Evolutionary conservation across 768 basidiomycete species (phyloP).

Genomic region (Russula earlei): DNA sequence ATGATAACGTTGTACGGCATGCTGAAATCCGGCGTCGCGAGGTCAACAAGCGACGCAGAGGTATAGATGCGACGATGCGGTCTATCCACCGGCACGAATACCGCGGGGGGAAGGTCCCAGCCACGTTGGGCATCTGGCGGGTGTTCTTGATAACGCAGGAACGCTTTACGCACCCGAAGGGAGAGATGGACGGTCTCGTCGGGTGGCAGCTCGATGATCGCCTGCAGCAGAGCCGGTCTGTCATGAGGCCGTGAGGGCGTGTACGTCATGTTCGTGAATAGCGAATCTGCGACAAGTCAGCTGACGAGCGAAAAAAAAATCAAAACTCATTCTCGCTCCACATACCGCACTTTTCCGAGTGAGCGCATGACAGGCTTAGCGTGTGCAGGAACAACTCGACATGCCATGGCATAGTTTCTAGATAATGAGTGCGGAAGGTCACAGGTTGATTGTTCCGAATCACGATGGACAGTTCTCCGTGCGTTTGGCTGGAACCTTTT

Average conservation of each 20-base stretch:
- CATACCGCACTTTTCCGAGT: conserved; percentile 41
- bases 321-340: background rate
- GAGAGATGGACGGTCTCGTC: conserved; percentile 51
- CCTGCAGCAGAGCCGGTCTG: conserved; percentile 74
- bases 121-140: conserved; percentile 93
- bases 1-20: conserved; percentile 99
- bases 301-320: background rate
- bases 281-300: conserved; percentile 37
- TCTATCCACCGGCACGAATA: conserved; percentile 41
- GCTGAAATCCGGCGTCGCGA: conserved; percentile 98
- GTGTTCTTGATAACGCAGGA: conserved; percentile 90
- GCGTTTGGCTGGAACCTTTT: conserved; percentile 64
- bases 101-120: conserved; percentile 84
- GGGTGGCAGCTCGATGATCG: conserved; percentile 60
- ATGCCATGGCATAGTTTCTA: conserved; percentile 93
- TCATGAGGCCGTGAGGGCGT: conserved; percentile 54
- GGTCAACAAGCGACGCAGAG: conserved; percentile 70
- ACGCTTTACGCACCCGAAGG: conserved; percentile 73
- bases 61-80: conserved; percentile 56
- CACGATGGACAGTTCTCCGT: conserved; percentile 59
- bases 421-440: conserved; percentile 49
- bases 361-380: conserved; percentile 37
- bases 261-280: conserved; percentile 60
- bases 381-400: conserved; percentile 85
- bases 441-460: conserved; percentile 49